Base-by-base conservation (phyloP, 1,284 basidiomycete species). In the Phaffia rhodozyma region DNA sequence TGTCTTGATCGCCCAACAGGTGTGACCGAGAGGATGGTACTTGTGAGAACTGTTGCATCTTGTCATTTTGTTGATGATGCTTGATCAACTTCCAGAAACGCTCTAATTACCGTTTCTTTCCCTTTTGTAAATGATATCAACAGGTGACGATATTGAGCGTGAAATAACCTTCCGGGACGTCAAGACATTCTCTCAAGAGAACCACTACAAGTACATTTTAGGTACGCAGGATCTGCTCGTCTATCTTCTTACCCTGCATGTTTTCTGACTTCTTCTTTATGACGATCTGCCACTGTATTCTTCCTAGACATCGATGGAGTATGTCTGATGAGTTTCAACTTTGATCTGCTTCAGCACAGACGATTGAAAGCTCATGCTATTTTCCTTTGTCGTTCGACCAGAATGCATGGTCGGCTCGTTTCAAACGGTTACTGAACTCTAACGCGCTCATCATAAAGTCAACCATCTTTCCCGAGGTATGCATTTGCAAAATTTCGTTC, bases 21-120 rank as follows among this genome's bases (percentile, higher is more conserved):
- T 67, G 66, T 52, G 27, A 48, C n/a, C 34, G n/a, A n/a, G 55
- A 34, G 6, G 66, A 67, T 32, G 66, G 66, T 25, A 67, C 66
- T n/a, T 67, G 66, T 38, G 58, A 56, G 56, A 25, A 29, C 43
- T 58, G 3, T 11, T 48, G 21, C 34, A 5, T 6, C 43, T 21
- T 9, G 13, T 20, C 38, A 43, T 43, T 43, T 43, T 16, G 9
- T 43, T 43, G 38, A 43, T 43, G 5, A 43, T 7, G 16, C 5
- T 43, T 11, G 2, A 11, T 43, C 16, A 2, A 43, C 2, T 16
- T 16, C 9, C 32, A 34, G 32, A 21, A 23, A 38, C 21, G 20
- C 3, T 48, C 25, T 38, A 13, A 16, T 29, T 34, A 50, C 29
- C 49, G 32, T 34, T 38, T 21, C 7, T 29, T 32, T 60, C 43